Evolutionary conservation across 768 basidiomycete species (phyloP).

Genomic region (Phaffia tasmanica): DNA sequence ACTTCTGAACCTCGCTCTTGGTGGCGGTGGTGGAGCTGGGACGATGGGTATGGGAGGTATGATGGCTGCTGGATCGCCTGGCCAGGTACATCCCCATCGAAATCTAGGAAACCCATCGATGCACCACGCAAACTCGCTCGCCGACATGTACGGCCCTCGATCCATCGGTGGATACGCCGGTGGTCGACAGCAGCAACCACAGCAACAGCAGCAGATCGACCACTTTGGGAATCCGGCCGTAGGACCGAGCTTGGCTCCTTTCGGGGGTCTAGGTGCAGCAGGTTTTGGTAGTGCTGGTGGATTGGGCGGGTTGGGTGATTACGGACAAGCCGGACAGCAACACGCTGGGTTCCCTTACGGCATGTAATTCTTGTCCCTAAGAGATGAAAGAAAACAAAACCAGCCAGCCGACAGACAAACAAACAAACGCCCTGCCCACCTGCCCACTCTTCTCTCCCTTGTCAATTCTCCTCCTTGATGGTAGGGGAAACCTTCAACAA

Average conservation of each 20-base stretch:
- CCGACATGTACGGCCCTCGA: constrained; percentile 35
- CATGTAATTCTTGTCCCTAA: constrained; percentile 5
- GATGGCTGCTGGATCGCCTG: constrained; percentile 5
- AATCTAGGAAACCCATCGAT: constrained; percentile 37
- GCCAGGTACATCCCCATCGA: constrained; percentile 29
- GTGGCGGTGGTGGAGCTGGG: constrained; percentile 18
- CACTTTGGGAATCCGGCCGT: constrained; percentile 10
- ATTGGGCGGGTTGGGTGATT: not conserved
- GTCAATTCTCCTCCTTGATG: too few relatives aligned
- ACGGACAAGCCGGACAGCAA: constrained; percentile 1
- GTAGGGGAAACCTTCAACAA: too few relatives aligned
- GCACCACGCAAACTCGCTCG: constrained; percentile 39
- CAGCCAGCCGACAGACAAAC: not conserved
- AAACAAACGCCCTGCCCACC: not conserved
- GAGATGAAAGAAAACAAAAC: too few relatives aligned
- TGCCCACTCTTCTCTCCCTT: not conserved
- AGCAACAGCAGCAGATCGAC: constrained; percentile 8
- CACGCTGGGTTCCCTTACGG: constrained; percentile 7
- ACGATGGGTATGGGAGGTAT: not conserved
- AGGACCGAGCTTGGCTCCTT: not conserved
- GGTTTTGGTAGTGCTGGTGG: constrained; percentile 5
- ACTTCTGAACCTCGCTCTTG: constrained; percentile 27
- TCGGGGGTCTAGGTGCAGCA: constrained; percentile 1
- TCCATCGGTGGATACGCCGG: constrained; percentile 5
- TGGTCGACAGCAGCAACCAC: not conserved